Conservation (phyloP, 2,329 filamentous ascomycete species). For the Calycina herbarum region DNA sequence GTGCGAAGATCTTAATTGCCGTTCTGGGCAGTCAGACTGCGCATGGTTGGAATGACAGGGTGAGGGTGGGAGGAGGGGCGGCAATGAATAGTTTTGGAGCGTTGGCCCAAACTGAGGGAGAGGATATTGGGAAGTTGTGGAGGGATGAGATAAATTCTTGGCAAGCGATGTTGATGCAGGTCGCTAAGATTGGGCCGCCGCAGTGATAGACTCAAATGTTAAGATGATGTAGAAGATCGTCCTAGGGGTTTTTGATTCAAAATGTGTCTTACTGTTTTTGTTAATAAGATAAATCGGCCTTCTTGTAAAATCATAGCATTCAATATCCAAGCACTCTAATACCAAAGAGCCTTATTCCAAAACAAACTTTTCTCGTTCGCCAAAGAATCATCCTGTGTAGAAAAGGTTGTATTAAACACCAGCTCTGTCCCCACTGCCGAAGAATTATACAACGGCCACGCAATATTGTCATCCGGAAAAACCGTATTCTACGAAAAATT, state of each 20-base stretch:
- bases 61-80: background rate
- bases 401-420: slow-evolving; percentile 39
- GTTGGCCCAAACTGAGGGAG: background rate
- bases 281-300: no score
- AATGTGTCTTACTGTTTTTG: no score
- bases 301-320: background rate
- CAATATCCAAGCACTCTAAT: slow-evolving; percentile 2
- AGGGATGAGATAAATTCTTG: background rate
- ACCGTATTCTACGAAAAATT: slow-evolving; percentile 21
- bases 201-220: background rate
- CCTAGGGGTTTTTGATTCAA: no score
- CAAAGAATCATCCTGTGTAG: slow-evolving; percentile 36
- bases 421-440: slow-evolving; percentile 31
- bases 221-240: no score
- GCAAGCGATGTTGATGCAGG: background rate
- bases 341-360: slow-evolving; percentile 14
- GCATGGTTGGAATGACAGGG: background rate
- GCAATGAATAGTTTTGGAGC: background rate
- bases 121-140: background rate
- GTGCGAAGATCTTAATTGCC: background rate
- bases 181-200: background rate
- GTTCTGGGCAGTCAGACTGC: background rate
- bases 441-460: slow-evolving; percentile 38
- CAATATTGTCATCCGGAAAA: slow-evolving; percentile 39
- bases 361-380: slow-evolving; percentile 35